phyloP scores from a whole-genome alignment of 257 asterid genomes.

The Solanum verrucosum region DNA sequence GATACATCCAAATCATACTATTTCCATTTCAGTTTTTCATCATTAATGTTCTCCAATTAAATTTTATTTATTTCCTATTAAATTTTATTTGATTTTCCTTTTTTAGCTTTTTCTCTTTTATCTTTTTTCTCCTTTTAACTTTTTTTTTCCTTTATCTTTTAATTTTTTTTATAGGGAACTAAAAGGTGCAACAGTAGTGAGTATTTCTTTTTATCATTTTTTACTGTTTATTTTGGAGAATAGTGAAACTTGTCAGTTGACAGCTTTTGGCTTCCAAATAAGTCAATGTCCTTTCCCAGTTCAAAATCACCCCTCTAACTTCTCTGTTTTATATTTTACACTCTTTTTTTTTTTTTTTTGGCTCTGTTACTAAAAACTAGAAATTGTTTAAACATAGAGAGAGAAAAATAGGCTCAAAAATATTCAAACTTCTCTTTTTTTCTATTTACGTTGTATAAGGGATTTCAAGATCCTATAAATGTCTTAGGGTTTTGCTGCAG shows the following conservation, averaged over 20 bases:
- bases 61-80: neutral
- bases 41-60: neutral
- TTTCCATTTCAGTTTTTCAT: neutral
- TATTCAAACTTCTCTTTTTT: neutral
- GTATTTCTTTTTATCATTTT: neutral
- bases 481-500: conserved; percentile 44
- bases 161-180: neutral
- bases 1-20: neutral
- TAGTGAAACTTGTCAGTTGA: neutral
- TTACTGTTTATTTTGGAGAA: conserved; percentile 1
- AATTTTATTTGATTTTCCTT: neutral
- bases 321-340: neutral
- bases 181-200: neutral
- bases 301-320: neutral
- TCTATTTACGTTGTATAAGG: neutral
- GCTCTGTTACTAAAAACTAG: neutral
- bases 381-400: neutral
- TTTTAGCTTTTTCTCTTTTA: neutral
- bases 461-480: conserved; percentile 33
- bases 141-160: neutral
- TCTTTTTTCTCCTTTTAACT: neutral
- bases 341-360: neutral
- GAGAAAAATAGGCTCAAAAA: neutral
- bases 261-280: neutral
- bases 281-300: neutral